Base-by-base conservation (phyloP, 768 basidiomycete genomes). In the Favolaschia claudopus region DNA sequence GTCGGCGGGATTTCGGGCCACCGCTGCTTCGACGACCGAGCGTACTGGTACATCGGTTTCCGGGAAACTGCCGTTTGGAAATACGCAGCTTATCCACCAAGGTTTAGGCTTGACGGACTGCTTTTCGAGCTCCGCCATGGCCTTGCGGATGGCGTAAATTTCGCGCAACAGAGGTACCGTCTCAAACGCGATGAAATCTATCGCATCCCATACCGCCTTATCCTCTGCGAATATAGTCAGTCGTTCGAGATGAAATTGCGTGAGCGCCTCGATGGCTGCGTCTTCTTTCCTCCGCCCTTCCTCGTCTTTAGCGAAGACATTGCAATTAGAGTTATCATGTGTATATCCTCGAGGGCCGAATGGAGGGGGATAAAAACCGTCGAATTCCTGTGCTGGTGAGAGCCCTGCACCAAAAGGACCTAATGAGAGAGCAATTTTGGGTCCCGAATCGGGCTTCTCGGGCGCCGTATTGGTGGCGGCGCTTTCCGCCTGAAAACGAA, bases 11-110 rank as follows among this genome's bases (percentile, higher is more conserved):
- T 65, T 33, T 1, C 55, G n/a, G n/a, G n/a, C 71, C 5, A 86
- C 65, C 38, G 80, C 80, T 10, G 79, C 71, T 14, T 64, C 43
- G 25, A 85, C 78, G 27, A 89, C 74, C 12, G 84, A 77, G n/a
- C 61, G 51, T 15, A 79, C 74, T 2, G 64, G 78, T 36, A 20
- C 34, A 13, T 27, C 55, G 36, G 73, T 70, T 58, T 88, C 79
- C 0, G 85, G 78, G 55, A 73, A 85, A 19, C 62, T 58, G 3
- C 84, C 85, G 20, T 71, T 69, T 0, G 88, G 87, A 63, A 85
- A 88, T 7, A 91, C 85, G 28, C 81, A 85, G 44, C 80, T 84
- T 55, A 92, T 84, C 90, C 90, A 93, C 88, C 90, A 93, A 31
- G 82, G 82, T 69, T 92, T 92, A 64, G 58, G 48, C 20, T 65